phyloP scores from a whole-genome alignment of 306 rosid genomes.

The Rosa multiflora region DNA sequence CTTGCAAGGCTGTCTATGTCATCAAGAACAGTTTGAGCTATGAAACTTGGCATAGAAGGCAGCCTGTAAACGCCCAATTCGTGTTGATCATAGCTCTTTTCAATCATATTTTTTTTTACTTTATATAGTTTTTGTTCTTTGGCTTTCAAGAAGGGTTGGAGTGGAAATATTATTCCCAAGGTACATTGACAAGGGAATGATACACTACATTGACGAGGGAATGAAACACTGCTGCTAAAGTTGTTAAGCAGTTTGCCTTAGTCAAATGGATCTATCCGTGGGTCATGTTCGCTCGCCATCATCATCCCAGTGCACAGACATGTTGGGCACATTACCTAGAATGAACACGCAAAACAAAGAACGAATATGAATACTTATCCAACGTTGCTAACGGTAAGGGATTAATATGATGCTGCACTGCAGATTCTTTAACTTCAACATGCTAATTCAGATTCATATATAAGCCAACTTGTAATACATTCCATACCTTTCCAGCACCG shows the following conservation, averaged over 20 bases:
- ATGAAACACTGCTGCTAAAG: neutral
- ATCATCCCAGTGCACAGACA: slow-evolving; percentile 94
- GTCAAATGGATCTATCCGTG: slow-evolving; percentile 88
- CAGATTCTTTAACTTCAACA: neutral
- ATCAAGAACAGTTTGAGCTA: neutral
- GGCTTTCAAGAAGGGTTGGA: neutral
- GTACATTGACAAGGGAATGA: neutral
- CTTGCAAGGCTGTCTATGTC: neutral
- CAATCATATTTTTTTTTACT: neutral
- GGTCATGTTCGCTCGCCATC: slow-evolving; percentile 98
- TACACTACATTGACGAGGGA: neutral
- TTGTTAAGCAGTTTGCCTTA: slow-evolving; percentile 9
- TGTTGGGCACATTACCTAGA: slow-evolving; percentile 92
- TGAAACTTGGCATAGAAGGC: neutral
- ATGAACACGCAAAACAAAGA: neutral
- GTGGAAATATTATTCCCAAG: neutral
- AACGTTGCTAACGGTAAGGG: neutral
- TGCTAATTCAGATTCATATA: neutral
- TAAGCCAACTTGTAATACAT: neutral
- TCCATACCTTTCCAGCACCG: slow-evolving; percentile 87
- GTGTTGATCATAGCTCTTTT: neutral
- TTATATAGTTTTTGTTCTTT: neutral
- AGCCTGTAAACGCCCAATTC: neutral
- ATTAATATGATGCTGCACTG: neutral
- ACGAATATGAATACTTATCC: neutral